phyloP scores from a whole-genome alignment of 768 basidiomycete species.

The Agaricus bisporus region DNA sequence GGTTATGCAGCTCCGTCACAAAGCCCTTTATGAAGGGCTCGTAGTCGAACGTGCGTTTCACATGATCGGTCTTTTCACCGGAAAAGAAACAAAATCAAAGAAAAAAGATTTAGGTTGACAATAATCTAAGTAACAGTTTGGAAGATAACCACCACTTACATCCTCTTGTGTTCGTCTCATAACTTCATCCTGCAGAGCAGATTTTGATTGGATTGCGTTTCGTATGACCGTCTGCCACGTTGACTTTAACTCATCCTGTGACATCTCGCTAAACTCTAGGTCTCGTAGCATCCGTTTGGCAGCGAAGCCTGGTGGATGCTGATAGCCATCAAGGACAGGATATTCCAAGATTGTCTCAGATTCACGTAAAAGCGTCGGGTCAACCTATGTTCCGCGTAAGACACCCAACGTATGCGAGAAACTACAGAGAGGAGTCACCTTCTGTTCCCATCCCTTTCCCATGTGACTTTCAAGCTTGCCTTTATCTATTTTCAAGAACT shows the following conservation, averaged over 20 bases:
- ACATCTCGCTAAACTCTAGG: slow-evolving; percentile 37
- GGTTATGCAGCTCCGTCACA: slow-evolving; percentile 33
- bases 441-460: slow-evolving; percentile 29
- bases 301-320: slow-evolving; percentile 38
- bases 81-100: neutral
- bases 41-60: slow-evolving; percentile 57
- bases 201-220: slow-evolving; percentile 31
- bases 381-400: slow-evolving; percentile 26
- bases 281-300: slow-evolving; percentile 36
- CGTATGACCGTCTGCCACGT: slow-evolving; percentile 45
- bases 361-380: slow-evolving; percentile 27
- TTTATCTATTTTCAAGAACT: slow-evolving; percentile 45
- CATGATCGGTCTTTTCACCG: slow-evolving; percentile 42
- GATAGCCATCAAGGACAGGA: slow-evolving; percentile 16
- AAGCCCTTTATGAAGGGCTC: slow-evolving; percentile 53
- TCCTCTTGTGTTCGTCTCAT: slow-evolving; percentile 34
- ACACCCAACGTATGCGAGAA: neutral
- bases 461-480: slow-evolving; percentile 39
- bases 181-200: slow-evolving; percentile 45
- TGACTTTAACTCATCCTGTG: slow-evolving; percentile 24
- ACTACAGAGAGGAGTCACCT: slow-evolving; percentile 22
- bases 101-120: neutral
- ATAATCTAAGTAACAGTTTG: neutral
- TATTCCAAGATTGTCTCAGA: slow-evolving; percentile 17
- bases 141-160: slow-evolving; percentile 27